A percentile compares a stretch with the other conserved stretches of the same genome.
phyloP scores from a whole-genome alignment of 1,284 basidiomycete species.

The Microbotryum violaceum region DNA sequence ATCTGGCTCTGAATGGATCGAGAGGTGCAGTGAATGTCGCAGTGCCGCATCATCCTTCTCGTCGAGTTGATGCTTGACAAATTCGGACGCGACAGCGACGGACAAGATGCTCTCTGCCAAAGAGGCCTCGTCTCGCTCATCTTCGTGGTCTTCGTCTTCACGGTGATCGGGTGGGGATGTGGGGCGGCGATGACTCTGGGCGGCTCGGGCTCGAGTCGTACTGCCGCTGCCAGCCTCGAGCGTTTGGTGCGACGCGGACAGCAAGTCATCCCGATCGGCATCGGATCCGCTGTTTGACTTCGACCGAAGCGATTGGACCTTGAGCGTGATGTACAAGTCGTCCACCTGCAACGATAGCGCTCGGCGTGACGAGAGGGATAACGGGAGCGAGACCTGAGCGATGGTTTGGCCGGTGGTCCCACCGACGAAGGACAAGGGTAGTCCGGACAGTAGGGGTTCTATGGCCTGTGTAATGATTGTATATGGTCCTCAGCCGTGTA shows the following conservation, averaged over 20 bases:
- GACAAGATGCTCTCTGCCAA: conserved; percentile 68
- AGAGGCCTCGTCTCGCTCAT: too few relatives aligned
- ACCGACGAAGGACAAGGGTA: conserved; percentile 61
- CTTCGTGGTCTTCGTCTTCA: too few relatives aligned
- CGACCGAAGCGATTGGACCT: conserved; percentile 40
- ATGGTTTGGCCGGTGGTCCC: conserved; percentile 67
- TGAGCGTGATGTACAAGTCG: conserved; percentile 60
- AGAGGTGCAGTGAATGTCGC: conserved; percentile 58
- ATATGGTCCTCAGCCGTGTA: not conserved
- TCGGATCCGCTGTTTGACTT: too few relatives aligned
- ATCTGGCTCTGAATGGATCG: conserved; percentile 47
- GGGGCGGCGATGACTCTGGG: too few relatives aligned
- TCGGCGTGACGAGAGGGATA: conserved; percentile 41
- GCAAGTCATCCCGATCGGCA: too few relatives aligned
- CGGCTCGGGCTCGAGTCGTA: conserved; percentile 50
- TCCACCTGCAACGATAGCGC: conserved; percentile 32
- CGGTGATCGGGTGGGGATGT: too few relatives aligned
- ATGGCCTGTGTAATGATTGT: conserved; percentile 54
- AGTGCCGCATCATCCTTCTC: conserved; percentile 62
- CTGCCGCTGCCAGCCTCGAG: conserved; percentile 56
- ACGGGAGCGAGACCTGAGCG: conserved; percentile 45
- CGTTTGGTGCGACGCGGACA: conserved; percentile 45
- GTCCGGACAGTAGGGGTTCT: conserved; percentile 58
- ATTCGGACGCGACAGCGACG: conserved; percentile 60
- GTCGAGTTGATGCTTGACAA: conserved; percentile 71